Base-by-base conservation (phyloP, 2,329 filamentous ascomycete genomes). In the Fusarium virguliforme region DNA sequence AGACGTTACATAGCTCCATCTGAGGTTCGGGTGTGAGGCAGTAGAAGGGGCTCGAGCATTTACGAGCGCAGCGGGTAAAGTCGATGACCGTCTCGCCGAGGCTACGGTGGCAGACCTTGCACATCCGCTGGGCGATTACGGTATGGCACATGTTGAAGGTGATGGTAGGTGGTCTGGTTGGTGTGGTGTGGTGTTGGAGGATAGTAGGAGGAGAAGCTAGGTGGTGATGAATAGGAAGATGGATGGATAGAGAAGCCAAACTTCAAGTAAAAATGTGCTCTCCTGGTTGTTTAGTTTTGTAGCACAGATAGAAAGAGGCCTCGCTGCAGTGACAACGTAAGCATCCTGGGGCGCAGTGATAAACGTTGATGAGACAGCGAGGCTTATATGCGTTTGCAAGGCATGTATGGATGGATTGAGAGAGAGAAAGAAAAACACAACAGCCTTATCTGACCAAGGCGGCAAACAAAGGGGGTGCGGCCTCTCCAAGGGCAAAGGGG, bases 11-110 rank as follows among this genome's bases (percentile, higher is more conserved):
- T 60, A 76, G 48, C 56, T 76, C 75, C 72, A 77, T 67, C 64
- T 76, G 67, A 41, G 71, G 74, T 41, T 70, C 72, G 60, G 76
- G 72, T 30, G 74, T 76, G 60, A 78, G 72, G 59, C 75, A 73
- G 67, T 78, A 78, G 66, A 75, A 77, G 41, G 76, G 76, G 57
- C 74, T 78, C 58, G 69, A 68, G 70, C 76, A 78, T 70, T 72
- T 74, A 66, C 76, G 76, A 59, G 74, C 76, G 63, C 76, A 78
- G 41, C 68, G 66, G 30, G 70, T 74, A 60, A 78, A 78, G 68
- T 72, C 76, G 67, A 77, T 77, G 48, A 76, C 76, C 35, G 65
- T 75, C 74, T 78, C 76, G 57, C 76, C 76, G 38, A 76, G 74
- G 54, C 68, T 67, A 60, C 67, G 62, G 32, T 67, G 71, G 67